Evolutionary conservation across 148 eudicot genomes (phyloP), one percentile per base, ranked within the genome.

Genomic region (Simmondsia chinensis): DNA sequence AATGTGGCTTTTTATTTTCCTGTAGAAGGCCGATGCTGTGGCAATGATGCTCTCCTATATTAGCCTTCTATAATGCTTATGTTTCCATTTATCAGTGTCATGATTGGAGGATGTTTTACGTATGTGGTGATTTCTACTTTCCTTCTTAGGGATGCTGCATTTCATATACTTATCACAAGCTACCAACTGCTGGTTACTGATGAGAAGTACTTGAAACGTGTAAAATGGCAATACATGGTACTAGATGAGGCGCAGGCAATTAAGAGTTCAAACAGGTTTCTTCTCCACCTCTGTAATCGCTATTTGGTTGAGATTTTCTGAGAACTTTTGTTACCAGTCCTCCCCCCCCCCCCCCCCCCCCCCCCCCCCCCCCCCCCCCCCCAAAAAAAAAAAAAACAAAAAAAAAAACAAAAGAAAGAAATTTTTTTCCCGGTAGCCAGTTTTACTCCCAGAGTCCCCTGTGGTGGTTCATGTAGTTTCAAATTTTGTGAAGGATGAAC

Each of bases 231-330:
- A 64, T 91, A 82, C 66, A 91, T 91, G 97, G 95, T 89, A 29
- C 60, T 91, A 46, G 97, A 91, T 70, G 97, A 91, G 66, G 97
- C 97, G 32, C 97, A 91, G 49, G 97, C 97, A 52, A 91, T 91
- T 33, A 91, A 91, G 79, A 91, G 85, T 63, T 64, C 97, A 21
- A 71, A 58, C 65, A 89, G 97, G 97, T 84, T 64, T 57, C 63
- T 28, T 20, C 20, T 47, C 33, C 49, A 48, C 42, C 52, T 64
- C 57, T 49, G 35, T 44, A n/a, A 19, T 19, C 16, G 18, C 46
- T 36, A 14, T 21, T 6, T 32, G 38, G 17, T 20, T 40, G 3
- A 28, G 42, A 1, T 20, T 32, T 7, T 41, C 24, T 39, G 12
- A 22, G 20, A 40, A 20, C 3, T 21, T 40, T 40, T 14, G 45